These are phyloP conservation scores for Xylaria sp. DNA, from an alignment of 2,329 filamentous ascomycete genomes.

Conservation along the genomic window DNA sequence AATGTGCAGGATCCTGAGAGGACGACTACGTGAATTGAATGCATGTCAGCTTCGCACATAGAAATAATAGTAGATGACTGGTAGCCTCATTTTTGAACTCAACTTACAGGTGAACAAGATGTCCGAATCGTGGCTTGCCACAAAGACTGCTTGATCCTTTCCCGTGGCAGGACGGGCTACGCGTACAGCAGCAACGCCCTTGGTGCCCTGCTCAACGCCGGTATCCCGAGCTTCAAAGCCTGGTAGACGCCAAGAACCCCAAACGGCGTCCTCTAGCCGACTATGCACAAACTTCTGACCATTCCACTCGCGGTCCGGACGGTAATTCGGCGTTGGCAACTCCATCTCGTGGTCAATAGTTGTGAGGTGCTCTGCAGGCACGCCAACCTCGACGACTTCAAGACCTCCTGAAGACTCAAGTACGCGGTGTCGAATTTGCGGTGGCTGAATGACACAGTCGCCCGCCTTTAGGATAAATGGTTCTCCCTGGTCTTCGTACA, in stretches of 20 bases:
- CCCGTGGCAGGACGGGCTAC: slow-evolving; percentile 20
- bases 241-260: slow-evolving; percentile 27
- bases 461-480: slow-evolving; percentile 28
- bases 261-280: slow-evolving; percentile 19
- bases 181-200: slow-evolving; percentile 26
- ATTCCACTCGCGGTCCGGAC: slow-evolving; percentile 30
- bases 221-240: slow-evolving; percentile 31
- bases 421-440: slow-evolving; percentile 28
- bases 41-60: slow-evolving; percentile 10
- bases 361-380: slow-evolving; percentile 30
- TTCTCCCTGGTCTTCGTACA: slow-evolving; percentile 30
- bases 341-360: slow-evolving; percentile 29
- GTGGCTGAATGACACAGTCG: slow-evolving; percentile 31
- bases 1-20: slow-evolving; percentile 27
- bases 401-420: slow-evolving; percentile 28
- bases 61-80: neutral
- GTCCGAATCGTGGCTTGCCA: slow-evolving; percentile 30
- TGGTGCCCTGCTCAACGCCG: slow-evolving; percentile 24
- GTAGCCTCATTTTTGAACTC: neutral
- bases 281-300: slow-evolving; percentile 30
- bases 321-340: slow-evolving; percentile 24
- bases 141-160: neutral
- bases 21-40: slow-evolving; percentile 19
- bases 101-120: slow-evolving; percentile 33
- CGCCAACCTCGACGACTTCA: slow-evolving; percentile 29